Base-by-base conservation (phyloP, 495 filamentous ascomycete genomes). In the Arthonia radiata region DNA sequence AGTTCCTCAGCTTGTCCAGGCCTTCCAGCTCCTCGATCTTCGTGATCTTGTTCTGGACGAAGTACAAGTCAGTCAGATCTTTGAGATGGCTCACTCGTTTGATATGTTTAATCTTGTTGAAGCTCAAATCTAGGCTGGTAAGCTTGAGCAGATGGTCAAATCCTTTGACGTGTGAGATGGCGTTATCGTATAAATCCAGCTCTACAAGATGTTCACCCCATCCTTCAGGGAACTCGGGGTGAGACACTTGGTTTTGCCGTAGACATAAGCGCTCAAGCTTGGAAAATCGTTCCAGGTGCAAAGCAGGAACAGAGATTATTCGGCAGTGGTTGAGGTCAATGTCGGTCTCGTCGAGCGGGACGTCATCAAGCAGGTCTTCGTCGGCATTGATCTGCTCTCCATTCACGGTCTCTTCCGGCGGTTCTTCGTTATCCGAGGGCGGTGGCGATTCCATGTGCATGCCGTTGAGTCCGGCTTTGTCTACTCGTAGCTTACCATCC, bases 81-180 rank as follows among this genome's bases (percentile, higher is more conserved):
- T 50, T 64, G 14, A 97, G 56, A 44, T 89, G 77, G 21, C 63
- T 56, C 38, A 94, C 49, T 40, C 80, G 64, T 53, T 89, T 89
- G 58, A 99, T 90, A 44, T 94, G 82, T 46, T 91, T 93, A 53
- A 99, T 83, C 54, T 92, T 93, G 50, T 99, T 99, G 64, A 91
- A 99, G 40, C 76, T 83, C 19, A 99, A 55, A 43, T 99, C 86
- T 26, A 99, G 61, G 30, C 55, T 74, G 9, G 59, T 77, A 12
- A 99, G 57, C 17, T 75, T 54, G 5, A 50, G 55, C 18, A 93
- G 63, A 24, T 67, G 58, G 15, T 90, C 79, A 16, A 99, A 60
- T 18, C 77, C 77, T 36, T 71, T 65, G 41, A 93, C 61, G 42
- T 90, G 81, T 3, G 67, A 62, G 39, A 97, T 81, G n/a, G 82